Evolutionary conservation across 2,329 filamentous ascomycete genomes (phyloP).

Genomic region (Epichloe typhina): DNA sequence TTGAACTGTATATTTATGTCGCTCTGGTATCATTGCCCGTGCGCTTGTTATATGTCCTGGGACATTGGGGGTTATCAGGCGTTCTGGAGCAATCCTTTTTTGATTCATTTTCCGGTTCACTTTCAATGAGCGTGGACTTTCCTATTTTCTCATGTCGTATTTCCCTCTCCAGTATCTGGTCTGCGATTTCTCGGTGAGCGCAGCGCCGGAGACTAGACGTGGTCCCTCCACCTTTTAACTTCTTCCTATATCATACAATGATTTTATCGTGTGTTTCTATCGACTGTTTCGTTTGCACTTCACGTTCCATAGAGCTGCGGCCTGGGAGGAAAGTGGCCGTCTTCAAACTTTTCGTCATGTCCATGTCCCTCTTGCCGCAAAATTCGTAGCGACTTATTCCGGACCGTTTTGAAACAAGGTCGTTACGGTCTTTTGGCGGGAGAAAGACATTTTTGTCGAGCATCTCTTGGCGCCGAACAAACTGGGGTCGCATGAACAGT

Average conservation of each 20-base stretch:
- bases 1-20: neutral
- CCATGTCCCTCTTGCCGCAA: too few species aligned
- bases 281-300: neutral
- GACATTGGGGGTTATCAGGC: neutral
- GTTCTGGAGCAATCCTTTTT: neutral
- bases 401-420: neutral
- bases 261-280: neutral
- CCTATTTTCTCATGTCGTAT: neutral
- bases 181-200: neutral
- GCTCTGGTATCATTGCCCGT: neutral
- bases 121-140: neutral
- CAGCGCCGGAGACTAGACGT: neutral
- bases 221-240: neutral
- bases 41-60: neutral
- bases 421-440: too few species aligned
- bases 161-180: neutral
- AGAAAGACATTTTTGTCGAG: neutral
- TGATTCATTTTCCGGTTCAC: neutral
- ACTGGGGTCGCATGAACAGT: neutral
- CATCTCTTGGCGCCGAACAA: neutral
- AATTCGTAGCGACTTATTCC: too few species aligned
- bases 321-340: neutral
- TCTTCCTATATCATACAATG: neutral
- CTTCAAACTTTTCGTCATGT: neutral
- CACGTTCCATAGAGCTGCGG: neutral